These are phyloP conservation scores for Globisporangium echinulatum DNA, from an alignment of 352 stramenopile species.

Conservation along the genomic window DNA sequence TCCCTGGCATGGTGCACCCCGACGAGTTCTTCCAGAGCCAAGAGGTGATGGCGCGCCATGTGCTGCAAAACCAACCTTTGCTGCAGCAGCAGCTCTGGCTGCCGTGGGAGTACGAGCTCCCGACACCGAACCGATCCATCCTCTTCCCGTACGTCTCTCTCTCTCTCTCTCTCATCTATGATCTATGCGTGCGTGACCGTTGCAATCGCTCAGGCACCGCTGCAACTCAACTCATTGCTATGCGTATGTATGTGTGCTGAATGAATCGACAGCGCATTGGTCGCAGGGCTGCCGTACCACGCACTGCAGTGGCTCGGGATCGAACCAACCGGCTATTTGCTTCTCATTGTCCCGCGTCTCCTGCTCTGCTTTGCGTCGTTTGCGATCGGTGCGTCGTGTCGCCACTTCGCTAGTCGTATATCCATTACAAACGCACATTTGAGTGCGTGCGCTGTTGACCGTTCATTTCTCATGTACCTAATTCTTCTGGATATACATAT, in stretches of 20 bases:
- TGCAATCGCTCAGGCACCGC: no score
- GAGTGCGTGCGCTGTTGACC: background rate
- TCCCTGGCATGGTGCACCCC: slow-evolving; percentile 65
- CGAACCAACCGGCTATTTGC: slow-evolving; percentile 24
- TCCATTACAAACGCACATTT: no score
- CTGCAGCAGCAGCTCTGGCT: slow-evolving; percentile 31
- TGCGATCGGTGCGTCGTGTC: slow-evolving; percentile 21
- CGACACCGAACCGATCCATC: slow-evolving; percentile 61
- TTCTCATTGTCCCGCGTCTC: slow-evolving; percentile 54
- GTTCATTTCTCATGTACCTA: no score
- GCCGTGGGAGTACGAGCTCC: slow-evolving; percentile 70
- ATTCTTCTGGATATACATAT: no score
- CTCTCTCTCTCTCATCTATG: background rate
- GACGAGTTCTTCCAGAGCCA: slow-evolving; percentile 88
- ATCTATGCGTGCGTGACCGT: no score
- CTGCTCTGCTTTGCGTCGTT: slow-evolving; percentile 62
- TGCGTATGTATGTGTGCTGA: no score
- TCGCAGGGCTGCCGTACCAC: slow-evolving; percentile 45
- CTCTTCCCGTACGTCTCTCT: slow-evolving; percentile 54
- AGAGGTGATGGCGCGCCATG: slow-evolving; percentile 68
- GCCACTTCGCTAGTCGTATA: no score
- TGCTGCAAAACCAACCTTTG: slow-evolving; percentile 16
- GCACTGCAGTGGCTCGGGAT: slow-evolving; percentile 32
- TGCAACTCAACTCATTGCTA: no score
- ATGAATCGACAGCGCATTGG: slow-evolving; percentile 25